Percentiles rank a stretch among this genome's conserved stretches.
Conservation (phyloP, 805 yeast species). For the Wickerhamiella musiphila region DNA sequence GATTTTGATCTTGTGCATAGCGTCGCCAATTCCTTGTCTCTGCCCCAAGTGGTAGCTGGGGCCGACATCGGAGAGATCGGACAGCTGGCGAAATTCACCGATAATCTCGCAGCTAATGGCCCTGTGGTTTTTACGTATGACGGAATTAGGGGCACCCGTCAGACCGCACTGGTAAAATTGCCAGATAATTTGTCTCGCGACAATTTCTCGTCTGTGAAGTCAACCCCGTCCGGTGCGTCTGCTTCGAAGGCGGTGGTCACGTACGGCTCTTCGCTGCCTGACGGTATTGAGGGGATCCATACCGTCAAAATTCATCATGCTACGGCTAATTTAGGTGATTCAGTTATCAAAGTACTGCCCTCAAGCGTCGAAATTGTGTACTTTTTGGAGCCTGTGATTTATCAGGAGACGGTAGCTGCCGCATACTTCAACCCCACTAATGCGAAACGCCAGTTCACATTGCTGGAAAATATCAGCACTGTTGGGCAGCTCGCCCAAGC, state of each 20-base stretch:
- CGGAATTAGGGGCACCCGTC: constrained; percentile 48
- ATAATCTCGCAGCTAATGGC: constrained; percentile 36
- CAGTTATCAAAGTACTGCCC: too few species aligned
- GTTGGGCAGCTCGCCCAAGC: constrained; percentile 23
- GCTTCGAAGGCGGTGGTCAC: constrained; percentile 22
- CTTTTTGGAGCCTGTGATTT: constrained; percentile 46
- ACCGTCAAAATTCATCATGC: constrained; percentile 60
- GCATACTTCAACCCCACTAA: constrained; percentile 12
- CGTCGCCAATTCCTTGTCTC: constrained; percentile 43
- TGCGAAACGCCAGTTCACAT: too few species aligned
- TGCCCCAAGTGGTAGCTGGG: constrained; percentile 47
- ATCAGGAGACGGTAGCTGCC: constrained; percentile 44
- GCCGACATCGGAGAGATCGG: constrained; percentile 47
- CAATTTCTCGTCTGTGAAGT: constrained; percentile 34
- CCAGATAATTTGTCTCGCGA: constrained; percentile 15
- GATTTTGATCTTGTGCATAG: constrained; percentile 47
- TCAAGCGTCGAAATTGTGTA: constrained; percentile 50
- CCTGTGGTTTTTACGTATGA: constrained; percentile 66
- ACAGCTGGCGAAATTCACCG: constrained; percentile 34
- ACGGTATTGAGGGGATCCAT: constrained; percentile 27
- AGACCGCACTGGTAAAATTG: constrained; percentile 19
- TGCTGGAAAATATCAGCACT: constrained; percentile 23
- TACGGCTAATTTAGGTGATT: constrained; percentile 55
- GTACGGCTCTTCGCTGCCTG: constrained; percentile 17
- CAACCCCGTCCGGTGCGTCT: constrained; percentile 45